phyloP scores from a whole-genome alignment of 225 moss, liverwort and hornwort species.

The Straminergon stramineum region DNA sequence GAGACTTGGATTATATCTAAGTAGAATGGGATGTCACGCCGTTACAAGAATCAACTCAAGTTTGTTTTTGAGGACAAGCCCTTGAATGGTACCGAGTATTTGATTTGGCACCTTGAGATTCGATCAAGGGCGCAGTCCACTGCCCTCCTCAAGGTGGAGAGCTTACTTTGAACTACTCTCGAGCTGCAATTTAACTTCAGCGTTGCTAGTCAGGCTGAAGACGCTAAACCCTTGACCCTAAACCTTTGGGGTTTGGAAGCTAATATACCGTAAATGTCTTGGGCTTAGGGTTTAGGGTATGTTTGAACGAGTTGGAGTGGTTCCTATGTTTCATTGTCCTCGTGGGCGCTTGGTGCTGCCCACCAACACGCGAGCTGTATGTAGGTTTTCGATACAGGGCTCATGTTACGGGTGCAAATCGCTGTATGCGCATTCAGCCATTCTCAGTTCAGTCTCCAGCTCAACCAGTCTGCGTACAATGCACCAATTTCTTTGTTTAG shows the following conservation, averaged over 20 bases:
- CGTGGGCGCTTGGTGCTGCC: background rate
- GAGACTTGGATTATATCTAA: background rate
- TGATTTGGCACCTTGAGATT: background rate
- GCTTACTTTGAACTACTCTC: background rate
- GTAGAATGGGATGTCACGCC: background rate
- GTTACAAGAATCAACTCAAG: background rate
- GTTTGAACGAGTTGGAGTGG: background rate
- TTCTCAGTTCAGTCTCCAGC: slow-evolving; percentile 16
- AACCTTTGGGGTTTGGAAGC: background rate
- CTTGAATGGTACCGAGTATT: background rate
- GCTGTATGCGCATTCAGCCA: background rate
- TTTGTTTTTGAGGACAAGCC: background rate
- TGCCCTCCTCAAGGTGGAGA: background rate
- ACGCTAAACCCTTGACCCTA: background rate
- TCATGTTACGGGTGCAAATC: background rate
- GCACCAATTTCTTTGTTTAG: background rate
- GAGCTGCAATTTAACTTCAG: background rate
- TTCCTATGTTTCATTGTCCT: background rate
- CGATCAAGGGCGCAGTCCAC: background rate
- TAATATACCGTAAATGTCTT: background rate
- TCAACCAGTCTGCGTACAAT: slow-evolving; percentile 1
- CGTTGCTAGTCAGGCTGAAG: background rate
- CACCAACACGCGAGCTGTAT: background rate
- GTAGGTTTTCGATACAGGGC: background rate
- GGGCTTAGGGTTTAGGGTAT: background rate